These are phyloP conservation scores for Aspergillus transmontanensis DNA, from an alignment of 2,329 filamentous ascomycete genomes.

Conservation along the genomic window DNA sequence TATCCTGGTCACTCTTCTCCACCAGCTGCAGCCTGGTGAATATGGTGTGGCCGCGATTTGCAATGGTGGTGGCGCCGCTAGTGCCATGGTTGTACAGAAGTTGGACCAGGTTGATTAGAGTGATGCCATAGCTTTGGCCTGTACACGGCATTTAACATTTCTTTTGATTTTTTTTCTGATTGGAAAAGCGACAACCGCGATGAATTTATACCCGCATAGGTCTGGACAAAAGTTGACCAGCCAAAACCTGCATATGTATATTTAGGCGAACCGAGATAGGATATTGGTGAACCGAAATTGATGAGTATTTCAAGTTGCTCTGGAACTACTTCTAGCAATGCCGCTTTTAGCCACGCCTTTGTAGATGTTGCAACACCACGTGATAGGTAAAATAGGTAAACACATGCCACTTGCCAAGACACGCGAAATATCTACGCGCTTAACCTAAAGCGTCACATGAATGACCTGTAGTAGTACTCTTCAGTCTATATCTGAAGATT, in stretches of 20 bases:
- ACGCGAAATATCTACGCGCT: not conserved
- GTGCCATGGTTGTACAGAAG: constrained; percentile 86
- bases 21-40: constrained; percentile 88
- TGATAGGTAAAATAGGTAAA: not conserved
- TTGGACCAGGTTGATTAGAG: constrained; percentile 57
- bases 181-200: constrained; percentile 1
- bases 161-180: not conserved
- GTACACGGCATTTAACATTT: not conserved
- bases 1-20: constrained; percentile 85
- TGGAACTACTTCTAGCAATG: not conserved
- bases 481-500: not conserved
- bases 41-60: constrained; percentile 96
- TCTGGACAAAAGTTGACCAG: not conserved
- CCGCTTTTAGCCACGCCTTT: not conserved
- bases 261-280: not conserved
- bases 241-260: not conserved
- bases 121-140: not conserved
- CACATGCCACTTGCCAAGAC: not conserved
- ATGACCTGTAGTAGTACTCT: not conserved
- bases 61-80: constrained; percentile 92
- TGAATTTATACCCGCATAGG: not conserved
- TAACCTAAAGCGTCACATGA: not conserved
- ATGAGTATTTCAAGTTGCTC: not conserved
- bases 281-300: not conserved
- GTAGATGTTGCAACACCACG: not conserved